A percentile compares a stretch with the other conserved stretches of the same genome.
phyloP scores from a whole-genome alignment of 352 stramenopile genomes.

The Pythium brassicae region DNA sequence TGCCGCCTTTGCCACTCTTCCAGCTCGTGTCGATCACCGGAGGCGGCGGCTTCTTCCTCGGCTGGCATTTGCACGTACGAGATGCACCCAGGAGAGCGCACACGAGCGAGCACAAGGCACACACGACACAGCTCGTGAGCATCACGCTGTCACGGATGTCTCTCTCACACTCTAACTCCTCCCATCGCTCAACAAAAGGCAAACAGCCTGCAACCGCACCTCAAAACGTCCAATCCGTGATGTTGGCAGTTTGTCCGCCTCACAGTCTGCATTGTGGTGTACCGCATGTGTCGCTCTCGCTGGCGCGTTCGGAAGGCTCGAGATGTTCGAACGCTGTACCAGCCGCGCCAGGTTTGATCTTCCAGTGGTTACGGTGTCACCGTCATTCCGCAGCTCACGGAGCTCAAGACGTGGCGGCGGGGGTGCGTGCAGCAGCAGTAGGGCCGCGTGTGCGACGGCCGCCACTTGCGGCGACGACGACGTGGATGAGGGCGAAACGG shows the following conservation, averaged over 20 bases:
- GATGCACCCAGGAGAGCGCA: too few relatives aligned
- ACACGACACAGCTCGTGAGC: too few relatives aligned
- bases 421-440: neutral
- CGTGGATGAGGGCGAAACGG: neutral
- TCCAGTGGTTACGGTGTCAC: neutral
- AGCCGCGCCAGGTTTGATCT: neutral
- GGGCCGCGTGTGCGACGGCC: constrained; percentile 1
- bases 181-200: neutral
- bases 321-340: constrained; percentile 3
- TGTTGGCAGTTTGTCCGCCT: neutral
- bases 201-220: neutral
- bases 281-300: neutral
- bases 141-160: too few relatives aligned
- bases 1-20: neutral
- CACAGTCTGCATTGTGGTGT: neutral
- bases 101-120: too few relatives aligned
- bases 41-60: constrained; percentile 9
- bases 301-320: neutral
- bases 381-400: constrained; percentile 8
- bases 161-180: too few relatives aligned
- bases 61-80: neutral
- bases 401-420: constrained; percentile 16
- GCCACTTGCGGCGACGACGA: constrained; percentile 7
- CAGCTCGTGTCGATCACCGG: constrained; percentile 11
- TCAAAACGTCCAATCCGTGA: constrained; percentile 9